Percentiles rank a stretch among this genome's conserved stretches.
phyloP scores from a whole-genome alignment of 2,329 filamentous ascomycete genomes.

The Botrytis deweyae region DNA sequence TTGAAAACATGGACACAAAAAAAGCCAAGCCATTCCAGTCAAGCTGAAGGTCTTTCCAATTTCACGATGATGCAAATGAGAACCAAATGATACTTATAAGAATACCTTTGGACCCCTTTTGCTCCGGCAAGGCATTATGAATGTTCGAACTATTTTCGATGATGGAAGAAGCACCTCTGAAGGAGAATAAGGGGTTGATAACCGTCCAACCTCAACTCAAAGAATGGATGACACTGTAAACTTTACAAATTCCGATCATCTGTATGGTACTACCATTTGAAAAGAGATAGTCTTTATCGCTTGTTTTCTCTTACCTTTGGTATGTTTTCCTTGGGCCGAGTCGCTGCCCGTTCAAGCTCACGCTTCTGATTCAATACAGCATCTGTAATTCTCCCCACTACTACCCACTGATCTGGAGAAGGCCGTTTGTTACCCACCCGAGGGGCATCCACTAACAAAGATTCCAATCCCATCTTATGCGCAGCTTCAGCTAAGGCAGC shows the following conservation, averaged over 20 bases:
- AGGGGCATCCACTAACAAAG: conserved; percentile 24
- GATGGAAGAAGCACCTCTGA: neutral
- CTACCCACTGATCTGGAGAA: conserved; percentile 25
- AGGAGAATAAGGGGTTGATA: neutral
- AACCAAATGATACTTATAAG: neutral
- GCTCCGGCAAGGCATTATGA: neutral
- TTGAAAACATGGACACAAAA: neutral
- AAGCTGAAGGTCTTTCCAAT: neutral
- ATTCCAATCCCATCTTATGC: conserved; percentile 22
- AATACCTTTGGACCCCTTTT: neutral
- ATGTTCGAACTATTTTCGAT: neutral
- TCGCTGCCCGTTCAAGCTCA: conserved; percentile 24
- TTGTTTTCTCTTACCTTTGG: conserved; percentile 2
- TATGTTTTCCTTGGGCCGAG: conserved; percentile 19
- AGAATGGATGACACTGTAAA: neutral
- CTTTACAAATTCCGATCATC: neutral
- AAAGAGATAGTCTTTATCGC: neutral
- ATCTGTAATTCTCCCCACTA: conserved; percentile 27
- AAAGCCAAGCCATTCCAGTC: neutral
- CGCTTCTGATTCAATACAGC: conserved; percentile 28
- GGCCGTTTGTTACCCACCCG: conserved; percentile 23
- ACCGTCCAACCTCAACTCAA: neutral
- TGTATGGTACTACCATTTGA: neutral
- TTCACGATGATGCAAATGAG: neutral
- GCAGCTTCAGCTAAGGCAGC: conserved; percentile 19